Base-by-base conservation (phyloP, 148 eudicot genomes). In the Rhododendron williamsianum region DNA sequence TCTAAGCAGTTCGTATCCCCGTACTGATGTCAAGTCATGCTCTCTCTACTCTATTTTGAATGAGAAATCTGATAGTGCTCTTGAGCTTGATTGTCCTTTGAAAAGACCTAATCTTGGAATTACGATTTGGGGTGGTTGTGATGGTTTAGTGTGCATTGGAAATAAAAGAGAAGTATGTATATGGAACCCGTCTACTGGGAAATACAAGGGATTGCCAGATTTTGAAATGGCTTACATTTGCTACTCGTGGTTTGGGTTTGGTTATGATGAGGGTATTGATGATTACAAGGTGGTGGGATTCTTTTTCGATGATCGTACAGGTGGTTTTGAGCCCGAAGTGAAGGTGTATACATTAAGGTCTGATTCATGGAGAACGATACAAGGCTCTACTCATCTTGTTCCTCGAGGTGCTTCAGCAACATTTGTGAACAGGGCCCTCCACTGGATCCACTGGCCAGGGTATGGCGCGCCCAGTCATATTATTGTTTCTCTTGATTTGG, bases 211-310 rank as follows among this genome's bases (percentile, higher is more conserved):
- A 78, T 16, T 89, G 60, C 88, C 87, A 16, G 48, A 43, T 72
- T 15, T 76, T 8, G 36, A 33, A 23, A 77, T 45, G 38, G 80
- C 69, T 0, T 2, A 9, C 9, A 0, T 3, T 30, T 21, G 0
- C 25, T 58, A 1, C 43, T 3, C 63, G n/a, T 76, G 60, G 4
- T 87, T 77, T 56, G 91, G 89, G n/a, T 89, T 89, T 87, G 91
- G 87, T 21, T 89, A 89, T 79, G 91, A 89, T 83, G 84, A 35
- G 30, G 80, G 25, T 33, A 80, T 27, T 78, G 91, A 87, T 85
- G 89, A 87, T 85, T 89, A 89, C 76, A 89, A 89, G 30, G 49
- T 89, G 83, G 86, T 89, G 12, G 67, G n/a, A 58, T 58, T 58
- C n/a, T 58, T 19, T 16, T 16, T 15, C 25, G 16, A 56, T 16